Evolutionary conservation across 768 basidiomycete genomes (phyloP).

Genomic region (Sistotremastrum niveocremeum): DNA sequence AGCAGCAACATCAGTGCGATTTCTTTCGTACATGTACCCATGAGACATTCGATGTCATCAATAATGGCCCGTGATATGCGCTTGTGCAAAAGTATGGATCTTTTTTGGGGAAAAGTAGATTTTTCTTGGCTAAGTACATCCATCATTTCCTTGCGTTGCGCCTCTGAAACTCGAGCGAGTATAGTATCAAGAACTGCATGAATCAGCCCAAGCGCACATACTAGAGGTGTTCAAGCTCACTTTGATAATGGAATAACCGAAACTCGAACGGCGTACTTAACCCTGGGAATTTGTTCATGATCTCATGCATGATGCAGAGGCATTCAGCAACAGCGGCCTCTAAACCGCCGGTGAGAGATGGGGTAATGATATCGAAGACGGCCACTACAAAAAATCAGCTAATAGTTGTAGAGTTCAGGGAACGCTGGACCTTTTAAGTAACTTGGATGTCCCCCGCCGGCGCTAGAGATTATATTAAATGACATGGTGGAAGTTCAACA

Average conservation of each 20-base stretch:
- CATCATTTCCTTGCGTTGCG: constrained; percentile 39
- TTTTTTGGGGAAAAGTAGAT: constrained; percentile 53
- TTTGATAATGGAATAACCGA: constrained; percentile 63
- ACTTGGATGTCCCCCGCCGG: constrained; percentile 61
- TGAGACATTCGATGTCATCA: constrained; percentile 63
- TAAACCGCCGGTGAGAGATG: constrained; percentile 49
- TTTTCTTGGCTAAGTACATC: constrained; percentile 58
- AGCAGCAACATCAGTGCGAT: background rate
- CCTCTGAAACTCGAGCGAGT: constrained; percentile 46
- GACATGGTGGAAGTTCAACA: background rate
- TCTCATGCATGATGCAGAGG: constrained; percentile 52
- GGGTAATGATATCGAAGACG: constrained; percentile 73
- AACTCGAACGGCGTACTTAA: constrained; percentile 57
- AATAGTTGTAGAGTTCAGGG: too few relatives aligned
- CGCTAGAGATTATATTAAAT: constrained; percentile 21
- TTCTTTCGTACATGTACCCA: constrained; percentile 37
- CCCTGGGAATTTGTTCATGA: constrained; percentile 60
- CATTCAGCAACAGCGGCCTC: constrained; percentile 63
- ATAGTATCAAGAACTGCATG: constrained; percentile 49
- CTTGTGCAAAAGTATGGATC: constrained; percentile 52
- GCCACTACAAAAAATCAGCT: constrained; percentile 28
- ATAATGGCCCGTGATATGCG: constrained; percentile 51
- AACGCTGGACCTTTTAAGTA: constrained; percentile 28
- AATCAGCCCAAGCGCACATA: constrained; percentile 5
- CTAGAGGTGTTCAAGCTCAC: constrained; percentile 26